Conservation (phyloP, 2,329 filamentous ascomycete species). For the Cladosporium sp. region DNA sequence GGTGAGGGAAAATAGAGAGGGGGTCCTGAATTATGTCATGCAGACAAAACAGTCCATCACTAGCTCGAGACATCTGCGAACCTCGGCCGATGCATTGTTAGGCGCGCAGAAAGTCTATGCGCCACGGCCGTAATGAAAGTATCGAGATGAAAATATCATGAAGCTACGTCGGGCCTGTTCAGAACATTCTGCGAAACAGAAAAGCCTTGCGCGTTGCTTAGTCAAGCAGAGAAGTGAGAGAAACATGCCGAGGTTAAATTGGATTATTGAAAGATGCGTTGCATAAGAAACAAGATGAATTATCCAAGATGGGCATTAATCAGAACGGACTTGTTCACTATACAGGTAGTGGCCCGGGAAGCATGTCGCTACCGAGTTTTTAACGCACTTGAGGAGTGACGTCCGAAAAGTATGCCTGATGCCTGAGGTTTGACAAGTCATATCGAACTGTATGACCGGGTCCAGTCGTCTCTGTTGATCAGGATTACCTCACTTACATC, state of each 20-base stretch:
- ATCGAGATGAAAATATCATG: neutral
- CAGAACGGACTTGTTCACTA: neutral
- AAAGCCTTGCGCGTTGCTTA: neutral
- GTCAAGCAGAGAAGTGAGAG: too few relatives aligned
- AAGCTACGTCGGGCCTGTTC: too few relatives aligned
- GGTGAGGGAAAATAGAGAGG: too few relatives aligned
- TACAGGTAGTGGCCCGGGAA: neutral
- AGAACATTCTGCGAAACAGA: neutral
- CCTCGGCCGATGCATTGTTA: conserved; percentile 3
- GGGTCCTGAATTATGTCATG: conserved; percentile 8
- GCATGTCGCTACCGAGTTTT: too few relatives aligned
- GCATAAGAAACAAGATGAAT: conserved; percentile 1
- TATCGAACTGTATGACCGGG: too few relatives aligned
- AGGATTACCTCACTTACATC: too few relatives aligned
- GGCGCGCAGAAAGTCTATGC: neutral
- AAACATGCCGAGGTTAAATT: too few relatives aligned
- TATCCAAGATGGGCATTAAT: neutral
- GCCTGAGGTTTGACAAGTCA: too few relatives aligned
- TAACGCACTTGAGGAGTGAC: too few relatives aligned
- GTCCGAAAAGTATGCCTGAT: too few relatives aligned
- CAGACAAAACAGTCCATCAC: conserved; percentile 5
- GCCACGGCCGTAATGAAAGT: conserved; percentile 4
- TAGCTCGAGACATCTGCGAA: too few relatives aligned
- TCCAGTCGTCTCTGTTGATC: too few relatives aligned
- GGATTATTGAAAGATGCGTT: neutral